Evolutionary conservation across 495 filamentous ascomycete species (phyloP).

Genomic region (Aspergillus affinis): DNA sequence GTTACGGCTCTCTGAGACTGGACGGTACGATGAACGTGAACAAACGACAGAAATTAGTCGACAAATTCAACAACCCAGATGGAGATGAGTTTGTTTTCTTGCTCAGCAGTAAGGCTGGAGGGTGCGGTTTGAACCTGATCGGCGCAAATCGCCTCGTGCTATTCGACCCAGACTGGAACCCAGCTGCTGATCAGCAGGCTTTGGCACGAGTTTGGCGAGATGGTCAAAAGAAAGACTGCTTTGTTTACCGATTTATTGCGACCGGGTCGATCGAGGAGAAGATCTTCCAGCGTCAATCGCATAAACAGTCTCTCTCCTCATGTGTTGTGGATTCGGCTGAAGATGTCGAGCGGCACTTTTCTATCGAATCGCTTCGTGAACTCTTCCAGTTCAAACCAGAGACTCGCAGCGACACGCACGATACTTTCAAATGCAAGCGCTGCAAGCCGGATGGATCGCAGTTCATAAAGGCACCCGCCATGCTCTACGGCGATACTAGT

Average conservation of each 20-base stretch:
- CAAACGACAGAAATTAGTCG: conserved; percentile 95
- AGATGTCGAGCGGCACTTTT: conserved; percentile 96
- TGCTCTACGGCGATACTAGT: conserved; percentile 97
- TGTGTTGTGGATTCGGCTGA: conserved; percentile 98
- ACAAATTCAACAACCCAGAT: conserved; percentile 96
- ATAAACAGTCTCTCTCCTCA: conserved; percentile 94
- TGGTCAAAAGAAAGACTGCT: conserved; percentile 98
- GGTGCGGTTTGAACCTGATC: conserved; percentile 95
- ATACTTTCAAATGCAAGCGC: conserved; percentile 98
- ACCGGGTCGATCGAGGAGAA: conserved; percentile 99
- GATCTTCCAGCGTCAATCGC: conserved; percentile 97
- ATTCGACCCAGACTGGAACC: conserved; percentile 99
- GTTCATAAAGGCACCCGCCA: conserved; percentile 82
- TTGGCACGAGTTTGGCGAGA: conserved; percentile 97
- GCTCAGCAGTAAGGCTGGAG: conserved; percentile 93
- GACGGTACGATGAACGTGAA: conserved; percentile 97
- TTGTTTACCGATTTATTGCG: conserved; percentile 98
- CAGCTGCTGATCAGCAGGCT: conserved; percentile 96
- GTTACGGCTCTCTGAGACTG: conserved; percentile 83
- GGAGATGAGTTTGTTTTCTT: conserved; percentile 92
- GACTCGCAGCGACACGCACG: conserved; percentile 91
- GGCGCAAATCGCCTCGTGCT: conserved; percentile 95
- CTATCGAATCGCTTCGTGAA: conserved; percentile 81
- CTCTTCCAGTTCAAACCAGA: conserved; percentile 87
- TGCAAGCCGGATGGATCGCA: conserved; percentile 87